These are phyloP conservation scores for Gryganskiella cystojenkinii DNA, from an alignment of 192 early-diverging fungal genomes.

Conservation along the genomic window DNA sequence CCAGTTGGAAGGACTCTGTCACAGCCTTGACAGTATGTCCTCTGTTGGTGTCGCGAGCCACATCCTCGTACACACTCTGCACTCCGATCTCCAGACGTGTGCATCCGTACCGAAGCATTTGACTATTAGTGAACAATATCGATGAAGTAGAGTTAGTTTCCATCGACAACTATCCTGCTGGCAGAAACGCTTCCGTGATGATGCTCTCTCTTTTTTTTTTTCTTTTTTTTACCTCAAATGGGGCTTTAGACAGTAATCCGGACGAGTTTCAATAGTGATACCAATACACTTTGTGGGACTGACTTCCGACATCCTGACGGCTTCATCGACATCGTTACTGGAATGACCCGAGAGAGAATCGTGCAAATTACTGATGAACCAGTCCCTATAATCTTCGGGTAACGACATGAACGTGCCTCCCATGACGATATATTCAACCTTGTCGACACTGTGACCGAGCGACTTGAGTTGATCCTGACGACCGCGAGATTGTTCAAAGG, in stretches of 20 bases:
- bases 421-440: conserved; percentile 99
- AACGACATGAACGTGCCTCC: conserved; percentile 99
- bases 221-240: conserved; percentile 70
- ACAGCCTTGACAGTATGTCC: conserved; percentile 99
- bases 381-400: conserved; percentile 93
- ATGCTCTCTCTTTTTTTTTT: neutral
- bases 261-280: conserved; percentile 99
- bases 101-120: conserved; percentile 99
- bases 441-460: conserved; percentile 97
- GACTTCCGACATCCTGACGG: conserved; percentile 98
- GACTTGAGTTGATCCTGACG: conserved; percentile 94
- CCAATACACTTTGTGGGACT: conserved; percentile 97
- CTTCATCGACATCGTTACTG: conserved; percentile 93
- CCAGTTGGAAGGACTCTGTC: conserved; percentile 96
- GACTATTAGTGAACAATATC: conserved; percentile 59
- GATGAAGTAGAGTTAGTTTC: neutral
- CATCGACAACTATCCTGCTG: too few relatives aligned
- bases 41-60: conserved; percentile 97
- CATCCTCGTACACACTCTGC: conserved; percentile 99
- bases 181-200: too few relatives aligned
- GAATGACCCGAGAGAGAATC: conserved; percentile 95
- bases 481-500: conserved; percentile 94
- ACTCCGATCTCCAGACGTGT: conserved; percentile 98
- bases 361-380: conserved; percentile 98
- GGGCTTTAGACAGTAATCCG: conserved; percentile 98